These are phyloP conservation scores for Erodium moschatum DNA, from an alignment of 441 rosid species.

Conservation along the genomic window DNA sequence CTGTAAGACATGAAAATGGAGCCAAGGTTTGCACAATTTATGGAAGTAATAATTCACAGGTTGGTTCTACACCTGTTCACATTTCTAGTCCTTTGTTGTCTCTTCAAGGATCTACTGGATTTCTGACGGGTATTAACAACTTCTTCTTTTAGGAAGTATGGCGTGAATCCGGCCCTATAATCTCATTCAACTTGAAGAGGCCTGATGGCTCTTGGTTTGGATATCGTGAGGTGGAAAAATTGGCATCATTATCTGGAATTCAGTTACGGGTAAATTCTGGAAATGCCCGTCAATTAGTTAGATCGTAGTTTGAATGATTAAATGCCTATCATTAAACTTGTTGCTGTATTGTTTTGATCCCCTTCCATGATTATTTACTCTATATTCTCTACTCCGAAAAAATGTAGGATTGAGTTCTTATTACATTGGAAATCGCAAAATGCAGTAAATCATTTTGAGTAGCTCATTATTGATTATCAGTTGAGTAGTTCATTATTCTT, in stretches of 20 bases:
- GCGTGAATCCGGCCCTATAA: slow-evolving; percentile 48
- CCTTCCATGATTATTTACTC: neutral
- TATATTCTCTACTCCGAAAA: neutral
- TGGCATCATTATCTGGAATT: slow-evolving; percentile 85
- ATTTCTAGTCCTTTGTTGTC: neutral
- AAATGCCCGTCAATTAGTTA: neutral
- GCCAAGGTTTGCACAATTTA: slow-evolving; percentile 51
- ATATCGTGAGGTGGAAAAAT: slow-evolving; percentile 82
- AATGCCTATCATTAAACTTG: neutral
- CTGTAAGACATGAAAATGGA: slow-evolving; percentile 61
- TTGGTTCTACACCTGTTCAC: slow-evolving; percentile 21
- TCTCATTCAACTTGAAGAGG: slow-evolving; percentile 81
- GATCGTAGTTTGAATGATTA: neutral
- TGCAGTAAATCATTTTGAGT: neutral
- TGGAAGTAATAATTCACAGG: slow-evolving; percentile 45
- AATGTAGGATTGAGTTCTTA: neutral
- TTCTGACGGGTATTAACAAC: slow-evolving; percentile 20
- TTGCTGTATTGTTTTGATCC: neutral
- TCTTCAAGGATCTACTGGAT: neutral
- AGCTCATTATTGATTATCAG: neutral
- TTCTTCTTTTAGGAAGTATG: slow-evolving; percentile 33
- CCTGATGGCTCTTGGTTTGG: slow-evolving; percentile 95
- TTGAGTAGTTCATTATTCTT: slow-evolving; percentile 1
- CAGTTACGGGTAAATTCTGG: slow-evolving; percentile 74
- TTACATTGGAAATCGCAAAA: neutral